A percentile compares a stretch with the other conserved stretches of the same genome.
Evolutionary conservation across 2,329 filamentous ascomycete genomes (phyloP).

Genomic region (Hortaea werneckii): DNA sequence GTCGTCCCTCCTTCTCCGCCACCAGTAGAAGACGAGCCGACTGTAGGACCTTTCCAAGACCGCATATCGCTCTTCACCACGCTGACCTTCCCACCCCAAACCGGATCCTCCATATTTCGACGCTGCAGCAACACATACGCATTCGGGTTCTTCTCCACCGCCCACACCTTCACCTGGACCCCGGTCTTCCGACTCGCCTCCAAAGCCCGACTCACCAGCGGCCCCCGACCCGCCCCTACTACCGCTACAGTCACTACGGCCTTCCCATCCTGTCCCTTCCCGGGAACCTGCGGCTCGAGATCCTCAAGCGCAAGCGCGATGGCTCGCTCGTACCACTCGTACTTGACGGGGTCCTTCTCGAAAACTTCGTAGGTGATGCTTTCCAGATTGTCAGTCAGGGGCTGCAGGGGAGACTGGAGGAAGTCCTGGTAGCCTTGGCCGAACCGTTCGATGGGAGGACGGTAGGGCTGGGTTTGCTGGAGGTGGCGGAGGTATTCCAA

Average conservation of each 20-base stretch:
- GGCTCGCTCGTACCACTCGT: slow-evolving; percentile 86
- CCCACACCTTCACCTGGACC: slow-evolving; percentile 76
- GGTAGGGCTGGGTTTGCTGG: slow-evolving; percentile 66
- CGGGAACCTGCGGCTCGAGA: slow-evolving; percentile 66
- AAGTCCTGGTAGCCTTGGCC: slow-evolving; percentile 79
- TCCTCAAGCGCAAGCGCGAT: slow-evolving; percentile 71
- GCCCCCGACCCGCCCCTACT: slow-evolving; percentile 84
- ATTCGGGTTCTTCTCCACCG: slow-evolving; percentile 96
- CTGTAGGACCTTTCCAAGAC: slow-evolving; percentile 74
- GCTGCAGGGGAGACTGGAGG: slow-evolving; percentile 87
- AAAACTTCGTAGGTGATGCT: slow-evolving; percentile 98
- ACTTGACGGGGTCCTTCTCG: slow-evolving; percentile 96
- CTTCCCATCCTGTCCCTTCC: neutral
- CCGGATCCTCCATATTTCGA: slow-evolving; percentile 59
- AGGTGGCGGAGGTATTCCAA: slow-evolving; percentile 76
- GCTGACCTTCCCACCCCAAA: slow-evolving; percentile 71
- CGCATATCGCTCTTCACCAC: slow-evolving; percentile 97
- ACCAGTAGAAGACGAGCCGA: slow-evolving; percentile 14
- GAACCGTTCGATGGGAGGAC: slow-evolving; percentile 54
- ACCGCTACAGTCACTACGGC: slow-evolving; percentile 72
- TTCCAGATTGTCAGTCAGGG: slow-evolving; percentile 89
- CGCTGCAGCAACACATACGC: slow-evolving; percentile 86
- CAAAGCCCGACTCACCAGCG: slow-evolving; percentile 78
- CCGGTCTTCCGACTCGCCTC: slow-evolving; percentile 67
- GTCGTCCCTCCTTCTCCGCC: slow-evolving; percentile 34